phyloP scores from a whole-genome alignment of 1,284 basidiomycete species.

The Sporisorium scitamineum region DNA sequence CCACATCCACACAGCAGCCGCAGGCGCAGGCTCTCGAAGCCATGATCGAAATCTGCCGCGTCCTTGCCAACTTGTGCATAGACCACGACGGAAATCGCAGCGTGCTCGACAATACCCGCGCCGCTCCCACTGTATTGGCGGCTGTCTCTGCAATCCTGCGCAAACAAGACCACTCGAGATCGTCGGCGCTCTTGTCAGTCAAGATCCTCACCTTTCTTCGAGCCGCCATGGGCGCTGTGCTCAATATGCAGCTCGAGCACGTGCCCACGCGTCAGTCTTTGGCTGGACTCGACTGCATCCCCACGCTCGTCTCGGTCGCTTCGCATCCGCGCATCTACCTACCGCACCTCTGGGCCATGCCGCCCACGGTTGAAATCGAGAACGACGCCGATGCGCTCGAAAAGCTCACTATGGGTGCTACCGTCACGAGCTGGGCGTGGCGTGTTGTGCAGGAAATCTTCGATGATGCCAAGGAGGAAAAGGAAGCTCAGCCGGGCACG shows the following conservation, averaged over 20 bases:
- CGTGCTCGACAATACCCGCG: constrained; percentile 19
- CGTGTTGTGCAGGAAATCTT: constrained; percentile 47
- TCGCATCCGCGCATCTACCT: constrained; percentile 45
- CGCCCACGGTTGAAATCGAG: constrained; percentile 28
- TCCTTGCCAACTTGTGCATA: constrained; percentile 62
- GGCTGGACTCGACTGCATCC: constrained; percentile 22
- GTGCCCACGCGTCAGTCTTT: constrained; percentile 69
- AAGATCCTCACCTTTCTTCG: constrained; percentile 76
- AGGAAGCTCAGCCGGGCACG: constrained; percentile 21
- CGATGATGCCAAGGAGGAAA: constrained; percentile 47
- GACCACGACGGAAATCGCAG: constrained; percentile 54
- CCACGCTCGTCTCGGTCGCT: constrained; percentile 28
- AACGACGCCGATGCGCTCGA: constrained; percentile 26
- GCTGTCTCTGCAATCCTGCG: constrained; percentile 83
- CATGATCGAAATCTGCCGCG: constrained; percentile 53
- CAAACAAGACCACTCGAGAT: constrained; percentile 71
- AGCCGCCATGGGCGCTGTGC: constrained; percentile 81
- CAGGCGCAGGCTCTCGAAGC: constrained; percentile 33
- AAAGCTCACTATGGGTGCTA: constrained; percentile 43
- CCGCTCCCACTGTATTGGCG: constrained; percentile 79
- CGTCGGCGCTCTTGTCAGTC: constrained; percentile 43
- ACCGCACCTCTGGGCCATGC: constrained; percentile 41
- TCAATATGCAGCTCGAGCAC: constrained; percentile 83
- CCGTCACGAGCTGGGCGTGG: constrained; percentile 47
- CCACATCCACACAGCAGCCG: constrained; percentile 18